Percentiles rank a stretch among this genome's conserved stretches.
Evolutionary conservation across 2,329 filamentous ascomycete genomes (phyloP).

Genomic region (Colletotrichum paranaense): DNA sequence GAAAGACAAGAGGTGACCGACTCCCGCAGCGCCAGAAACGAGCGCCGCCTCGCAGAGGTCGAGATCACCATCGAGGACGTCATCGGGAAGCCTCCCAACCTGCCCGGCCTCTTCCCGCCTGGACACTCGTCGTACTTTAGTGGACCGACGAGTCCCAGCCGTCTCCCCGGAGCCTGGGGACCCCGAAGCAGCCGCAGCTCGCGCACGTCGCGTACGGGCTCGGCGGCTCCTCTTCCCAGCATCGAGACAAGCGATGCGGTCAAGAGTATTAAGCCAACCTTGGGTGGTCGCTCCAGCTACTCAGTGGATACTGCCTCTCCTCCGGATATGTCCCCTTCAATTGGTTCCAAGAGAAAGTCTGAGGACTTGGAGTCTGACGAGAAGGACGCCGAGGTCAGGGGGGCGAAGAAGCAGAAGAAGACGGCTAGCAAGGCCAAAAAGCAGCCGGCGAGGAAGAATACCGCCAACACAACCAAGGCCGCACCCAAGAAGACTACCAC

Average conservation of each 20-base stretch:
- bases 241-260: neutral
- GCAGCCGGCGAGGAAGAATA: neutral
- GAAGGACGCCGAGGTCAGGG: neutral
- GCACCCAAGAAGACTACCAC: neutral
- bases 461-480: neutral
- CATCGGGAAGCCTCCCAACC: neutral
- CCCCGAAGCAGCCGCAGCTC: neutral
- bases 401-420: neutral
- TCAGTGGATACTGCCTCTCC: neutral
- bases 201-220: neutral
- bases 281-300: neutral
- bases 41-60: neutral
- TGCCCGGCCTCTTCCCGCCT: neutral
- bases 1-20: constrained; percentile 11
- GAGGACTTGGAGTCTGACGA: neutral
- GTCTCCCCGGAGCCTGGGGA: neutral
- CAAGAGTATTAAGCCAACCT: neutral
- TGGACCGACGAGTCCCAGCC: constrained; percentile 2
- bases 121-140: neutral
- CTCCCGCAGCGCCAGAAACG: constrained; percentile 11
- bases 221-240: neutral
- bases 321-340: neutral
- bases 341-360: neutral
- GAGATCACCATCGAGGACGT: neutral
- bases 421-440: neutral